A percentile compares a stretch with the other conserved stretches of the same genome.
Conservation (phyloP, 2,329 filamentous ascomycete species). For the Fusarium succisae region DNA sequence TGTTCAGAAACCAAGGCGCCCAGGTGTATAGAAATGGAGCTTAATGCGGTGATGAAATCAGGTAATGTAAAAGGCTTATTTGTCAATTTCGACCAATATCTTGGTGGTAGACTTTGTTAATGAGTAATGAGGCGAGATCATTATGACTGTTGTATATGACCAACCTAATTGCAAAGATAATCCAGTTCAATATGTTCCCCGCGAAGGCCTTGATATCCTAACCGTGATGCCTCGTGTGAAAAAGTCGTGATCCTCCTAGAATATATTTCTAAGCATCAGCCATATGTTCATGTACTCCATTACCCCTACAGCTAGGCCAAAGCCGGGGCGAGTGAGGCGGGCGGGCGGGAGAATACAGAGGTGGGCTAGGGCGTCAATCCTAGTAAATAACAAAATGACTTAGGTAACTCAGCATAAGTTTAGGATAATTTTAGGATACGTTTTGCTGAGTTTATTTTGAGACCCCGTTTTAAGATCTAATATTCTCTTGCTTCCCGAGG, state of each 20-base stretch:
- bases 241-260: not conserved
- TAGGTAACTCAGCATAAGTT: too few relatives aligned
- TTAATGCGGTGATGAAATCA: slow-evolving; percentile 47
- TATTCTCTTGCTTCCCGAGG: too few relatives aligned
- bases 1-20: slow-evolving; percentile 79
- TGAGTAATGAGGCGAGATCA: slow-evolving; percentile 36
- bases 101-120: slow-evolving; percentile 31
- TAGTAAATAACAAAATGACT: too few relatives aligned
- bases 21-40: slow-evolving; percentile 80
- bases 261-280: not conserved
- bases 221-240: not conserved
- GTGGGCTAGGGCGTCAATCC: too few relatives aligned
- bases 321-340: too few relatives aligned
- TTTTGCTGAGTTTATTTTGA: too few relatives aligned
- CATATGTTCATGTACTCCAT: too few relatives aligned
- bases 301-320: too few relatives aligned
- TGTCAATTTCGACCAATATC: slow-evolving; percentile 14
- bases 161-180: slow-evolving; percentile 11
- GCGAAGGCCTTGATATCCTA: not conserved
- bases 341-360: too few relatives aligned
- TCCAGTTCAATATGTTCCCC: not conserved
- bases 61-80: slow-evolving; percentile 27
- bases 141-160: not conserved
- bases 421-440: too few relatives aligned
- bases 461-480: too few relatives aligned